Evolutionary conservation across 345 rosid species (phyloP).

Genomic region (Populus davidiana): DNA sequence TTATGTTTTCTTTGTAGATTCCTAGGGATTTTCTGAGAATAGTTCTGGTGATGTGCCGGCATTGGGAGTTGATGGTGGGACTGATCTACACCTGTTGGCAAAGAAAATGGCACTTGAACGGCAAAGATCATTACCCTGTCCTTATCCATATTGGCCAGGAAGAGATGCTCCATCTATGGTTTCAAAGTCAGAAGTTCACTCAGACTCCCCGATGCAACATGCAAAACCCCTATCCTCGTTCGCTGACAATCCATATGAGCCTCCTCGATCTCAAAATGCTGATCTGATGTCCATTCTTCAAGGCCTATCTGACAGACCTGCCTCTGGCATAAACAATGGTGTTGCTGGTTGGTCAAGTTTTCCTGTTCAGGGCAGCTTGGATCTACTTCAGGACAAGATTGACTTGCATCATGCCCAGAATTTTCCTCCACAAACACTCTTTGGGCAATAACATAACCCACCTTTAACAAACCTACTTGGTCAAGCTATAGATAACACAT

Average conservation of each 20-base stretch:
- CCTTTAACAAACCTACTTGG: conserved; percentile 62
- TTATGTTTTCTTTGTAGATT: conserved; percentile 44
- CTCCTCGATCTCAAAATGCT: conserved; percentile 59
- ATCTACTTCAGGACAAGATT: conserved; percentile 55
- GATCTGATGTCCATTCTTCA: conserved; percentile 71
- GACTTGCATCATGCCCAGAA: conserved; percentile 52
- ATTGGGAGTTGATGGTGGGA: conserved; percentile 56
- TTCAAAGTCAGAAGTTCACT: conserved; percentile 55
- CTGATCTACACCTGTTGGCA: conserved; percentile 61
- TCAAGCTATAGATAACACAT: conserved; percentile 57
- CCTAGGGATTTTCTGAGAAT: conserved; percentile 58
- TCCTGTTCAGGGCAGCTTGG: conserved; percentile 45
- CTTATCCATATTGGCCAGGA: conserved; percentile 63
- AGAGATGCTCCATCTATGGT: conserved; percentile 60
- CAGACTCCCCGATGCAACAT: conserved; percentile 39
- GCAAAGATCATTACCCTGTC: conserved; percentile 59
- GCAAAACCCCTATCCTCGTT: conserved; percentile 32
- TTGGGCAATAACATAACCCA: conserved; percentile 70
- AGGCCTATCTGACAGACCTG: conserved; percentile 61
- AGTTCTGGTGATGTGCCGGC: conserved; percentile 43
- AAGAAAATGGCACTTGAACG: conserved; percentile 70
- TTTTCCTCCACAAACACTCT: conserved; percentile 58
- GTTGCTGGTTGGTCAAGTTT: conserved; percentile 61
- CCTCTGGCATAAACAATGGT: conserved; percentile 47
- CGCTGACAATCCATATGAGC: conserved; percentile 42